Evolutionary conservation across 1,139 yeast genomes (phyloP), one percentile per base, ranked within the genome.

Genomic region (Candida mesenterica): DNA sequence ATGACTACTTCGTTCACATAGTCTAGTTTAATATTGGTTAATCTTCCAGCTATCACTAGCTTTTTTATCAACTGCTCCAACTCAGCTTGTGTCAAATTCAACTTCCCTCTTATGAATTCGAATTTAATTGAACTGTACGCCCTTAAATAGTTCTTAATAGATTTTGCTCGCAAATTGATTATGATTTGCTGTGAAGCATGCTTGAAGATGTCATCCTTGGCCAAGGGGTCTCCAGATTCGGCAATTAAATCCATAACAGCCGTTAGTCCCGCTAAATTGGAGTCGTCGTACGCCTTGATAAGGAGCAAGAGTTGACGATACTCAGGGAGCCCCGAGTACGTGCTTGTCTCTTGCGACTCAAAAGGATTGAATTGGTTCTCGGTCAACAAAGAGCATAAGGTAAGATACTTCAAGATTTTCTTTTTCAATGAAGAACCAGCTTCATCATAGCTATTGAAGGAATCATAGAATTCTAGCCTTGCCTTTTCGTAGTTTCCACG

Each of bases 371-470:
- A 77, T 40, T 72, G 77, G 38, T 77, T 75, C 42, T 78, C 82
- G 12, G 85, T 74, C 32, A 86, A 59, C 43, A 85, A 64, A 6
- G 84, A 78, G 19, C 87, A 75, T 8, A 85, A 53, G 3, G 81
- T 78, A 43, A 81, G 69, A 54, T 80, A 82, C 44, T 78, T 77
- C 43, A 86, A 65, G 4, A 80, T 75, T 23, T 73, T 65, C 40
- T 86, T 72, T 42, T 70, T 69, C 32, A 65, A 65, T 15, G 65
- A 57, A 38, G 84, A 78, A 1, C 94, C 95, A 18, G 87, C 82
- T 57, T 85, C 95, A 54, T 86, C 94, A 55, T 79, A 85, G 44
- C 75, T 80, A 48, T 82, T 81, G 57, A 86, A 86, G 36, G 86
- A 71, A 46, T 82, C 88, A 51, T 82, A 83, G 48, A 83, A 82